These are phyloP conservation scores for Kernera saxatilis DNA, from an alignment of 345 rosid genomes.

Conservation along the genomic window DNA sequence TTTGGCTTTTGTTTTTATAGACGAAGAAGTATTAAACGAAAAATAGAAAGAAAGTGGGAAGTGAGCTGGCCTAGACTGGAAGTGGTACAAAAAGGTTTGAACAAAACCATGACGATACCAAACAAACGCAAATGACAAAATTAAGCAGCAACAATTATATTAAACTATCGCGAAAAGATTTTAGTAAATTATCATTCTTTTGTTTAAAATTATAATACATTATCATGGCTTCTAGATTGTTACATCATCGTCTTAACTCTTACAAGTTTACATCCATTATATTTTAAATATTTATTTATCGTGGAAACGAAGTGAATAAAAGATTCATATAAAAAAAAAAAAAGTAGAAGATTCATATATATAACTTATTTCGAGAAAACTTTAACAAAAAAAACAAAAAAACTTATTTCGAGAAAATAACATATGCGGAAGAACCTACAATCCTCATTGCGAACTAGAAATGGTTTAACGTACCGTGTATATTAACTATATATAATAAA, in stretches of 20 bases:
- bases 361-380: neutral
- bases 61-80: slow-evolving; percentile 20
- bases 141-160: neutral
- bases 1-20: neutral
- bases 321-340: too few species aligned
- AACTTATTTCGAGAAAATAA: neutral
- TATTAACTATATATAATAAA: neutral
- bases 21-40: neutral
- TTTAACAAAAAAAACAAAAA: too few species aligned
- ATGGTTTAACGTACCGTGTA: neutral
- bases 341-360: neutral
- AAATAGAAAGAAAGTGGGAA: slow-evolving; percentile 8
- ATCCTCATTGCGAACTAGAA: neutral
- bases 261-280: neutral
- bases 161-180: neutral
- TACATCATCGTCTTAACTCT: neutral
- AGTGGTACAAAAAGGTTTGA: slow-evolving; percentile 8
- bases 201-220: neutral
- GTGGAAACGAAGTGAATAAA: neutral
- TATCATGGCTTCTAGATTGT: slow-evolving; percentile 8
- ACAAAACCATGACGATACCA: slow-evolving; percentile 25
- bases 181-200: neutral
- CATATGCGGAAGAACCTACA: neutral
- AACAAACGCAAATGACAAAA: slow-evolving; percentile 28
- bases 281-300: neutral